These are phyloP conservation scores for Pleomassaria siparia DNA, from an alignment of 2,329 filamentous ascomycete genomes.

Conservation along the genomic window DNA sequence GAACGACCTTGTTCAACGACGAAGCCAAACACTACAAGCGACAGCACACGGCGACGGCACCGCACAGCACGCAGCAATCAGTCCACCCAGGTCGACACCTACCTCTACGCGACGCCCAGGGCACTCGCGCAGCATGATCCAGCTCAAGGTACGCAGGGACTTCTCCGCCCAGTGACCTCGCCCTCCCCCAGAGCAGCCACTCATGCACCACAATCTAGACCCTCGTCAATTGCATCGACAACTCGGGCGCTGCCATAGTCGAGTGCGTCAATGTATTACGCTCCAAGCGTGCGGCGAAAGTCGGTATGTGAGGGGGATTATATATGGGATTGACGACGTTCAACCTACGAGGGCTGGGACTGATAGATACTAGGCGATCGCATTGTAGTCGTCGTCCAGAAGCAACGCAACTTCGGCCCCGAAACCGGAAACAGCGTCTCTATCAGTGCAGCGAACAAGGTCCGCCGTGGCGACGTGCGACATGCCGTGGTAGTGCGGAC, in stretches of 20 bases:
- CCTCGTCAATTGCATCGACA: conserved; percentile 99
- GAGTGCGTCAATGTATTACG: conserved; percentile 93
- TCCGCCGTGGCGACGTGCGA: conserved; percentile 92
- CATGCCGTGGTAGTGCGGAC: conserved; percentile 96
- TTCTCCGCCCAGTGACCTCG: not conserved
- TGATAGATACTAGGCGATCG: conserved; percentile 70
- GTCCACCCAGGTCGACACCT: not conserved
- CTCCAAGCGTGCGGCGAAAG: conserved; percentile 83
- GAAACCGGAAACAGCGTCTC: conserved; percentile 73
- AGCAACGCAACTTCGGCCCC: conserved; percentile 77
- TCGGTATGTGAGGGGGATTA: conserved; percentile 67
- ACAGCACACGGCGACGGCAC: conserved; percentile 1
- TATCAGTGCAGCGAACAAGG: conserved; percentile 80
- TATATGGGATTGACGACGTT: too few relatives aligned
- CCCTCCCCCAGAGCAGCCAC: conserved; percentile 14
- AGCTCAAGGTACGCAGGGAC: conserved; percentile 37
- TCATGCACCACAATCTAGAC: conserved; percentile 68
- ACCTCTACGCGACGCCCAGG: not conserved
- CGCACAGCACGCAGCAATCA: conserved; percentile 10
- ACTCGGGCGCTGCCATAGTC: conserved; percentile 94
- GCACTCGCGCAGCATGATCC: conserved; percentile 35
- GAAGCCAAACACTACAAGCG: not conserved
- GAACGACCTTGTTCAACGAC: not conserved
- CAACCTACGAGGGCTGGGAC: not conserved
- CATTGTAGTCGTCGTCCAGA: conserved; percentile 96